Conservation (phyloP, 345 rosid species). For the Salix suchowensis region DNA sequence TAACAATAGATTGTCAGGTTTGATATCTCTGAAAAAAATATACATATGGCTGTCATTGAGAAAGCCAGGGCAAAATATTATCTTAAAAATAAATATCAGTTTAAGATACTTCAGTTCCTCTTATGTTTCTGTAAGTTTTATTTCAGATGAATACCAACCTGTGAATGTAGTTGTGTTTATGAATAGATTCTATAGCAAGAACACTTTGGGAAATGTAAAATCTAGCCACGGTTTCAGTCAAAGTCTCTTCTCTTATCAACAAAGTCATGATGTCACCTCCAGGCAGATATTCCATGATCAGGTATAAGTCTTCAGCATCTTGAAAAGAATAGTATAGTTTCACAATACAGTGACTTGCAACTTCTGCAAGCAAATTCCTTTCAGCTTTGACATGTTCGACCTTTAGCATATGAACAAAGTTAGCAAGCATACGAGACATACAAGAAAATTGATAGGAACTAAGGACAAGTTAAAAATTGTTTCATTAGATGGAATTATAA, state of each 20-base stretch:
- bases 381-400: constrained; percentile 93
- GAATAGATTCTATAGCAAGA: constrained; percentile 90
- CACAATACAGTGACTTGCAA: constrained; percentile 82
- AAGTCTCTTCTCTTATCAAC: constrained; percentile 87
- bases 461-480: neutral
- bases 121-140: neutral
- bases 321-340: constrained; percentile 91
- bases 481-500: neutral
- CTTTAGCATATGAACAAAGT: constrained; percentile 28
- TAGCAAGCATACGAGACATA: neutral
- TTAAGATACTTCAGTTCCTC: neutral
- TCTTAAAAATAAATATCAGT: constrained; percentile 7
- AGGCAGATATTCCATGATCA: constrained; percentile 91
- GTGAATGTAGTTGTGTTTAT: constrained; percentile 84
- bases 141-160: constrained; percentile 43
- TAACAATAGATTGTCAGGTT: constrained; percentile 89
- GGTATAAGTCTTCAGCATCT: constrained; percentile 71
- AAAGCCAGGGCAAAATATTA: constrained; percentile 13
- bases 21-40: constrained; percentile 66
- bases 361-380: constrained; percentile 96
- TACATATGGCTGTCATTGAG: neutral
- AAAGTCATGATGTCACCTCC: constrained; percentile 97
- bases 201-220: constrained; percentile 88
- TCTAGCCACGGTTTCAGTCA: constrained; percentile 86
- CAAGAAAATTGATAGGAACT: neutral